Percentiles rank a stretch among this genome's conserved stretches.
These are phyloP conservation scores for Sequoia sempervirens DNA, from an alignment of 75 land plant genomes.

Conservation along the genomic window DNA sequence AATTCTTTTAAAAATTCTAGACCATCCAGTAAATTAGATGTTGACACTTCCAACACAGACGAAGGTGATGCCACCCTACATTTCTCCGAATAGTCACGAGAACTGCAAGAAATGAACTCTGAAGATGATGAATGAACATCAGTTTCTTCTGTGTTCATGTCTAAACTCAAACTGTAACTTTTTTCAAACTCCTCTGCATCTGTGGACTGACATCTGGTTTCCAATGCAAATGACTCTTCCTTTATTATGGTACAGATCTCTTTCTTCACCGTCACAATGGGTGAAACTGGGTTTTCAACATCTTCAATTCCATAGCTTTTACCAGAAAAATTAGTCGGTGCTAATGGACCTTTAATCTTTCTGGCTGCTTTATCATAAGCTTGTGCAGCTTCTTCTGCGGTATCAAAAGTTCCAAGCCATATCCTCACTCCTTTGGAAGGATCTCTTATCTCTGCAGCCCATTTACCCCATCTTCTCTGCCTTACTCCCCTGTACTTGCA, in stretches of 20 bases:
- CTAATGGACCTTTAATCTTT: slow-evolving; percentile 14
- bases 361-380: slow-evolving; percentile 23
- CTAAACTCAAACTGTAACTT: background rate
- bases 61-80: background rate
- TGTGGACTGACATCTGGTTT: background rate
- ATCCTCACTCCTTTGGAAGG: slow-evolving; percentile 13
- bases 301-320: background rate
- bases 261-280: background rate
- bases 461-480: slow-evolving; percentile 19
- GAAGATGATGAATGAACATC: slow-evolving; percentile 1
- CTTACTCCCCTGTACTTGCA: slow-evolving; percentile 13
- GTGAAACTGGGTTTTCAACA: background rate
- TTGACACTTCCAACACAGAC: slow-evolving; percentile 4
- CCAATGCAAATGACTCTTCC: background rate
- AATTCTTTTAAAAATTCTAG: background rate
- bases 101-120: slow-evolving; percentile 3
- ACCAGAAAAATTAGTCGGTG: slow-evolving; percentile 10
- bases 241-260: background rate
- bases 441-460: slow-evolving; percentile 25
- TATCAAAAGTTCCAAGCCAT: slow-evolving; percentile 19
- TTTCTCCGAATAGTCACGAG: background rate
- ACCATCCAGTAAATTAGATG: background rate
- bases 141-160: background rate
- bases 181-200: background rate
- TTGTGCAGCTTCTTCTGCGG: slow-evolving; percentile 12